These are phyloP conservation scores for Dendrocalamus sinicus DNA, from an alignment of 176 grass and related monocot species.

Conservation along the genomic window DNA sequence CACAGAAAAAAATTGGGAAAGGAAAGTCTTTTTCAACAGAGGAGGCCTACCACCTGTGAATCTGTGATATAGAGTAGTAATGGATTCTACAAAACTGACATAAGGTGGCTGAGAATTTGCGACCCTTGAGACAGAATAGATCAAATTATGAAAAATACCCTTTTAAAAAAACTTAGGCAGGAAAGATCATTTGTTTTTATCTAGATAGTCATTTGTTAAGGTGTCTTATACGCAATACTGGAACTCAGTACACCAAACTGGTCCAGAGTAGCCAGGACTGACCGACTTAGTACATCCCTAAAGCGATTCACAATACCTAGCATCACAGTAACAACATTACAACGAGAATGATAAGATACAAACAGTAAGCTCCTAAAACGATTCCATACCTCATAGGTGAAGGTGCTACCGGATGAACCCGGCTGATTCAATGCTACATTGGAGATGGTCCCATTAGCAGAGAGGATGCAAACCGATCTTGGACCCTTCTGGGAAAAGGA, in stretches of 20 bases:
- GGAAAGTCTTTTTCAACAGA: background rate
- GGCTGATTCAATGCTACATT: constrained; percentile 71
- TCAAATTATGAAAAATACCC: background rate
- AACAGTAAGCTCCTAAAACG: background rate
- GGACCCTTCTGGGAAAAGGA: constrained; percentile 95
- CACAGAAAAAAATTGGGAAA: background rate
- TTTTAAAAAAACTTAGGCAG: background rate
- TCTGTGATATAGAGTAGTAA: background rate
- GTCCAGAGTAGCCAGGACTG: background rate
- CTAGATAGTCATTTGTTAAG: background rate
- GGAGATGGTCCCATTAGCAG: constrained; percentile 78
- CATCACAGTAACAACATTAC: background rate
- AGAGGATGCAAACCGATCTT: constrained; percentile 73
- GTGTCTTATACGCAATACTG: background rate
- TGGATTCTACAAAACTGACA: background rate
- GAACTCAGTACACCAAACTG: background rate
- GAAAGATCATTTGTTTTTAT: background rate
- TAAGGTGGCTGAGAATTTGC: background rate
- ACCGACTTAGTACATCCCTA: too few species aligned
- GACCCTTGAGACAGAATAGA: background rate
- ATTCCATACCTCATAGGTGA: constrained; percentile 78
- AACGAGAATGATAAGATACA: background rate
- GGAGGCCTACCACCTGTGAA: background rate
- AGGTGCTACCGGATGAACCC: constrained; percentile 67
- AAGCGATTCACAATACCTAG: background rate